Base-by-base conservation (phyloP, 2,329 filamentous ascomycete species). In the Fusarium mangiferae region DNA sequence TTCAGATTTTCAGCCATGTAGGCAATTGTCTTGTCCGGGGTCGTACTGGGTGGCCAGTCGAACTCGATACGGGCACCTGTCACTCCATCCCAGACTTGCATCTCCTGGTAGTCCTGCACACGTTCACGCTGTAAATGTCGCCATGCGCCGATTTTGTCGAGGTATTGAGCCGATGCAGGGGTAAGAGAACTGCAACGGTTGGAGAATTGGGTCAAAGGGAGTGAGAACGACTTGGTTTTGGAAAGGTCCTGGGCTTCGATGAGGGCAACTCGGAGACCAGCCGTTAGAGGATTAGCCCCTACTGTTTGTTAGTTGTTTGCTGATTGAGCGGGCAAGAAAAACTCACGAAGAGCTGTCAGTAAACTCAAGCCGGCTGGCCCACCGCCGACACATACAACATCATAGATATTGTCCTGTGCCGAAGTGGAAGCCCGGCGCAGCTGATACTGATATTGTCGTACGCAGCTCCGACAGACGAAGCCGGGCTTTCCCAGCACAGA, bases 11-110 rank as follows among this genome's bases (percentile, higher is more conserved):
- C 97, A 46, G 92, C 94, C 96, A 99, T 99, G 81, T 96, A 98
- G 15, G 96, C 96, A 75, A 99, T 94, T 3, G 91, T 93, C 69
- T 86, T 89, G 79, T 85, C 84, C 81, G 68, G 74, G 78, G 87
- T 85, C 42, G 84, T 81, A 48, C 80, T 81, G 10, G 84, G 84
- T 28, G 83, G 83, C 92, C 92, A 93, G 83, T 96, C 93, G 82
- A 99, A 99, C 76, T 94, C 93, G 81, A 99, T 96, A 76, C 92
- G 90, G 41, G 95, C 94, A 67, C 91, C 95, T 45, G 93, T 94
- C 64, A 98, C 90, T 71, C 96, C 97, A 82, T 99, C 96, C 96
- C 97, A 99, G 38, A 98, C 96, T 82, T 98, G 93, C 96, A 99
- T 99, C 78, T 96, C 93, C 68, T 97, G 92, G 82, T 98, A 99